Conservation (phyloP, 2,329 filamentous ascomycete species). For the Fusarium sarcochroum region DNA sequence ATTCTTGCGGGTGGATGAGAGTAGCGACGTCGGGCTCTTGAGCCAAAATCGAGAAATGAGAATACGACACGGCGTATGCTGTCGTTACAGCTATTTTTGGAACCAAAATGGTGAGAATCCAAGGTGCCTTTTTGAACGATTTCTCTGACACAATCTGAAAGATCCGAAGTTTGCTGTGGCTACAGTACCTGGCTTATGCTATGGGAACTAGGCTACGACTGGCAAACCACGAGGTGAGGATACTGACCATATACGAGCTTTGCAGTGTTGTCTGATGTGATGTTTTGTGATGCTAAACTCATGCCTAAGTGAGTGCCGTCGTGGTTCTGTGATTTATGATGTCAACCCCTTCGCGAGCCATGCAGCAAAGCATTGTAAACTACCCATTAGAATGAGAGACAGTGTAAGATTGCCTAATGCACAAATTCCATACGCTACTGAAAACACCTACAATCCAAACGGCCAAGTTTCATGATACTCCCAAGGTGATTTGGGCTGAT, state of each 20-base stretch:
- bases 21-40: constrained; percentile 17
- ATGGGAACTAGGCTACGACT: background rate
- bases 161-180: constrained; percentile 28
- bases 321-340: background rate
- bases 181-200: background rate
- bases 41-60: constrained; percentile 35
- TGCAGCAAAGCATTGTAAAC: no score
- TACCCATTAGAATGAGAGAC: no score
- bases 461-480: constrained; percentile 38
- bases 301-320: background rate
- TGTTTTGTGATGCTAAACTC: background rate
- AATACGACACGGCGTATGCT: constrained; percentile 23
- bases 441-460: constrained; percentile 19
- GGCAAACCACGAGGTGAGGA: constrained; percentile 18
- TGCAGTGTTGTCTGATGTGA: background rate
- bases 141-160: constrained; percentile 41
- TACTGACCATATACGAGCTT: background rate
- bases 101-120: constrained; percentile 43
- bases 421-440: background rate
- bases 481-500: constrained; percentile 26
- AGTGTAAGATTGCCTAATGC: no score
- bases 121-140: constrained; percentile 28
- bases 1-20: constrained; percentile 10
- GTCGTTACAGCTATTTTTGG: constrained; percentile 4
- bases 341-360: no score